Base-by-base conservation (phyloP, 345 rosid species). In the Erucastrum elatum region DNA sequence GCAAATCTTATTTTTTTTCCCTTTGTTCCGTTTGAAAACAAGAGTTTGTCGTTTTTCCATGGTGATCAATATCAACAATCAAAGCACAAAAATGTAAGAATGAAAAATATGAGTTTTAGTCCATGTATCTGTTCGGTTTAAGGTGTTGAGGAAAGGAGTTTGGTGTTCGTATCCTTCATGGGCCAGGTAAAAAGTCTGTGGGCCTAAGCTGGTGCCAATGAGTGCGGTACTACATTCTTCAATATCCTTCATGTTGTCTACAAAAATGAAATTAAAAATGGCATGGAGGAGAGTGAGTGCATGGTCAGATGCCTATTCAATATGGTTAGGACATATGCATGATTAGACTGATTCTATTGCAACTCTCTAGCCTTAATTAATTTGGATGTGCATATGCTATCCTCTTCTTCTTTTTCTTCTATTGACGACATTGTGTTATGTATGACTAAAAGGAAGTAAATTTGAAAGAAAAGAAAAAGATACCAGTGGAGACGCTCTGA, bases 401-500 rank as follows among this genome's bases (percentile, higher is more conserved):
- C 2, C n/a, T 41, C 59, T 53, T 37, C n/a, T 2, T 8, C 25
- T 53, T 41, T 7, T 53, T 53, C 10, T 7, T 16, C 59, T 17
- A 53, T 15, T 1, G 59, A 53, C 26, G 10, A 53, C 59, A 53
- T 53, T 53, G 26, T 53, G 26, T 53, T 16, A 53, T 15, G 59
- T 16, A 53, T 15, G 59, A 53, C 25, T 6, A 53, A 16, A 53
- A n/a, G 58, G 15, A 53, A 53, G 59, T 53, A 26, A 53, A 15
- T 53, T 53, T 53, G n/a, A 90, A 87, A 0, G 9, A 90, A 53
- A 49, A 49, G 5, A 49, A 15, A n/a, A 0, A 90, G 8, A 66
- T 90, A 88, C 74, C 16, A 91, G 91, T 82, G 90, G 92, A 77
- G 94, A 91, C 39, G 91, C 90, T 87, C 92, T 91, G 71, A 91